A percentile compares a stretch with the other conserved stretches of the same genome.
phyloP scores from a whole-genome alignment of 2,329 filamentous ascomycete genomes.

The Ophiocordyceps unilateralis region DNA sequence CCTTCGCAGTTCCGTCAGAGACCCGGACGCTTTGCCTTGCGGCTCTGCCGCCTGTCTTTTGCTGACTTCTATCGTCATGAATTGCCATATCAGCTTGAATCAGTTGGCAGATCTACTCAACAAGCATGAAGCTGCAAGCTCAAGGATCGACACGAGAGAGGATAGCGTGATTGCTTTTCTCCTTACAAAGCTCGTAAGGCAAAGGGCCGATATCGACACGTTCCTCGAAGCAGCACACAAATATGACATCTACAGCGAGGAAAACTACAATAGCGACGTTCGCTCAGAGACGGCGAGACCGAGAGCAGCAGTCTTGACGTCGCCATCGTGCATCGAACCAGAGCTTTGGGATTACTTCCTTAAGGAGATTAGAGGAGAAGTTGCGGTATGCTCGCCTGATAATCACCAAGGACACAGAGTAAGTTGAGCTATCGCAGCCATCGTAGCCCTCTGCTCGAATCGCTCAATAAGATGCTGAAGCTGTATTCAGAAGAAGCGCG shows the following conservation, averaged over 20 bases:
- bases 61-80: not conserved
- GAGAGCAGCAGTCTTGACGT: not conserved
- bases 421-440: too few relatives aligned
- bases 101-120: not conserved
- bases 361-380: not conserved
- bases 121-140: not conserved
- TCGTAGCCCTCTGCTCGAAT: not conserved
- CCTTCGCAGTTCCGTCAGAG: not conserved
- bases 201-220: not conserved
- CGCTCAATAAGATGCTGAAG: not conserved
- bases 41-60: not conserved
- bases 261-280: too few relatives aligned
- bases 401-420: not conserved
- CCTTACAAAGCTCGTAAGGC: not conserved
- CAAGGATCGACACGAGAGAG: not conserved
- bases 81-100: not conserved
- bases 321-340: not conserved
- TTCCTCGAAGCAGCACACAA: not conserved
- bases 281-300: not conserved
- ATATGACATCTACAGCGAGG: not conserved
- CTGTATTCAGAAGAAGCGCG: not conserved
- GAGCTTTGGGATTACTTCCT: not conserved
- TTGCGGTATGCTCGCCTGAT: not conserved
- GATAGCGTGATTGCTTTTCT: not conserved
- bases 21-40: not conserved